A percentile compares a stretch with the other conserved stretches of the same genome.
phyloP scores from a whole-genome alignment of 192 early-diverging fungal genomes.

The Mortierella hygrophila region DNA sequence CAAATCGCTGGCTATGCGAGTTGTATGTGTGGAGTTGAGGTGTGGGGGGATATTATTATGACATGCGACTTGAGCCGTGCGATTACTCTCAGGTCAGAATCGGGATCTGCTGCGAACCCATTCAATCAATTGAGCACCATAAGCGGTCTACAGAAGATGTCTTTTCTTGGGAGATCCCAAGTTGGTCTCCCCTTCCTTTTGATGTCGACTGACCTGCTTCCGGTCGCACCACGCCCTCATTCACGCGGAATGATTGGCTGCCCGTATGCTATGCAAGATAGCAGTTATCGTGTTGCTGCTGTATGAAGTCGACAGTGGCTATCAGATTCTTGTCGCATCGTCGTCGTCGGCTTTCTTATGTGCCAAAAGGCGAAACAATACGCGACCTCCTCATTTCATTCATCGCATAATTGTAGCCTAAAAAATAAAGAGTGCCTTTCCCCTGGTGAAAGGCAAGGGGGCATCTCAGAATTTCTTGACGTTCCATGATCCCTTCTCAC shows the following conservation, averaged over 20 bases:
- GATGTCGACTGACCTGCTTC: neutral
- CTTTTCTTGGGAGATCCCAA: neutral
- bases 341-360: neutral
- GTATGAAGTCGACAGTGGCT: neutral
- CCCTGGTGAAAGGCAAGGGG: neutral
- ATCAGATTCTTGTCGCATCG: neutral
- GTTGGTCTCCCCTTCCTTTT: neutral
- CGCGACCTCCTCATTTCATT: neutral
- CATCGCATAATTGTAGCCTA: neutral
- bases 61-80: too few species aligned
- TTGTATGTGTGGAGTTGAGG: neutral
- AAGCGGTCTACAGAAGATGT: too few species aligned
- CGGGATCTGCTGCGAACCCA: too few species aligned
- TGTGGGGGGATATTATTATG: too few species aligned
- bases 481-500: conserved; percentile 2
- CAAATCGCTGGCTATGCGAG: neutral
- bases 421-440: neutral
- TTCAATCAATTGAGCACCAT: too few species aligned
- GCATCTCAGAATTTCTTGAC: neutral
- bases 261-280: neutral
- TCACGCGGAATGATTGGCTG: neutral
- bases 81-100: too few species aligned
- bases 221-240: neutral
- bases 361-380: neutral
- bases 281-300: neutral